Base-by-base conservation (phyloP, 1,284 basidiomycete genomes). In the Anthracocystis setariae region DNA sequence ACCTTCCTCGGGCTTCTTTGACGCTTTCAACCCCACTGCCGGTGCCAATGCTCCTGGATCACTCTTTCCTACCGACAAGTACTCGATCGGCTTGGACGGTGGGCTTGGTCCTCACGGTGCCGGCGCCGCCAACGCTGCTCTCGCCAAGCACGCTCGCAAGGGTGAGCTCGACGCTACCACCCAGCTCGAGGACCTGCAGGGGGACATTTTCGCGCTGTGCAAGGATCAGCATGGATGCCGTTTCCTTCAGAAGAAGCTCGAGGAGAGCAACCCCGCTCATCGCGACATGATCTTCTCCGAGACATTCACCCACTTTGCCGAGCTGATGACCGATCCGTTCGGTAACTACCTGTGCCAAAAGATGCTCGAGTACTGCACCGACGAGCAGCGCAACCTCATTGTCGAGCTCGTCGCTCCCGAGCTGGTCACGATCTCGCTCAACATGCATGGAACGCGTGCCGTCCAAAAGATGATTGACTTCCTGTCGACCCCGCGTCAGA, bases 381-480 rank as follows among this genome's bases (percentile, higher is more conserved):
- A 99, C 81, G 96, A 98, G 81, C 96, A 98, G 83, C 89, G 96
- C 65, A 95, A 94, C 82, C 87, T 94, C 46, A 96, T 98, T 65
- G 97, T 96, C 84, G 95, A 98, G 84, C 94, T 93, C 21, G 95
- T 99, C 50, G 93, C 94, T 33, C 91, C 93, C 80, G 96, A 99
- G 78, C 87, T 99, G 49, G 96, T 99, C 77, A 93, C 91, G 80
- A 98, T 99, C 83, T 97, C 94, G 43, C 87, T 99, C 77, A 99
- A 98, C 86, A 99, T 99, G 96, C 96, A 99, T 85, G 96, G 96
- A 39, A 99, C 96, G 37, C 90, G 96, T 63, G 96, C 96, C 24
- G 96, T 98, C 53, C 96, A 99, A 86, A 98, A 98, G 87, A 98
- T 98, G 94, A 97, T 99, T 75, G 96, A 99, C 85, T 98, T 97